Conservation (phyloP, 192 early-diverging fungal species). For the Pilaira anomala region DNA sequence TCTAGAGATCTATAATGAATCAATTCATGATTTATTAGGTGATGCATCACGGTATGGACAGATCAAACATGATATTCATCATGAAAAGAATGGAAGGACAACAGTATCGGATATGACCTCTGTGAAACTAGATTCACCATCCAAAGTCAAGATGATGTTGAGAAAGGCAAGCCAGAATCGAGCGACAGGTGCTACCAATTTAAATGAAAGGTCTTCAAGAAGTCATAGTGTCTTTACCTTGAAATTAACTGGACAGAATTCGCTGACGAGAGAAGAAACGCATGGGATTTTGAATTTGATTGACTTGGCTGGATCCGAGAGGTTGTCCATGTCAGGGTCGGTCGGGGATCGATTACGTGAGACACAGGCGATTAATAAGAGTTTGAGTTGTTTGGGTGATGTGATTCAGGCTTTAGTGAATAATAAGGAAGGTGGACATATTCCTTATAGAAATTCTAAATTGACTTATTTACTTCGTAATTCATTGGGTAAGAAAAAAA, state of each 20-base stretch:
- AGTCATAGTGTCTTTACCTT: constrained; percentile 94
- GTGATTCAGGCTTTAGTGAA: constrained; percentile 85
- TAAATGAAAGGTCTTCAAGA: constrained; percentile 92
- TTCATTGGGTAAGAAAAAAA: constrained; percentile 42
- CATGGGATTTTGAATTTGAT: constrained; percentile 86
- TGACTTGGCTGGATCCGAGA: constrained; percentile 93
- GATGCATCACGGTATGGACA: constrained; percentile 38
- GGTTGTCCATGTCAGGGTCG: constrained; percentile 76
- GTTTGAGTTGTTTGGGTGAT: constrained; percentile 82
- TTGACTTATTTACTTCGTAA: constrained; percentile 72
- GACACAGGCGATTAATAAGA: constrained; percentile 96
- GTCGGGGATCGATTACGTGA: constrained; percentile 88
- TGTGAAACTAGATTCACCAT: constrained; percentile 69
- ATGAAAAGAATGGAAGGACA: constrained; percentile 72
- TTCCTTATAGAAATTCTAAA: constrained; percentile 95
- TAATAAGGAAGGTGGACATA: constrained; percentile 61
- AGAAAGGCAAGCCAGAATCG: constrained; percentile 77
- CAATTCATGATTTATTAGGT: constrained; percentile 77
- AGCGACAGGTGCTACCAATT: constrained; percentile 86
- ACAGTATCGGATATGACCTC: constrained; percentile 72
- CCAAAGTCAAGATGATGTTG: constrained; percentile 69
- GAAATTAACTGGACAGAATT: constrained; percentile 69
- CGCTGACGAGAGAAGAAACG: constrained; percentile 66
- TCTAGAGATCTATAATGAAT: constrained; percentile 96
- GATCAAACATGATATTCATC: constrained; percentile 83